These are phyloP conservation scores for Xerocomellus amylosporus DNA, from an alignment of 768 basidiomycete genomes.

Conservation along the genomic window DNA sequence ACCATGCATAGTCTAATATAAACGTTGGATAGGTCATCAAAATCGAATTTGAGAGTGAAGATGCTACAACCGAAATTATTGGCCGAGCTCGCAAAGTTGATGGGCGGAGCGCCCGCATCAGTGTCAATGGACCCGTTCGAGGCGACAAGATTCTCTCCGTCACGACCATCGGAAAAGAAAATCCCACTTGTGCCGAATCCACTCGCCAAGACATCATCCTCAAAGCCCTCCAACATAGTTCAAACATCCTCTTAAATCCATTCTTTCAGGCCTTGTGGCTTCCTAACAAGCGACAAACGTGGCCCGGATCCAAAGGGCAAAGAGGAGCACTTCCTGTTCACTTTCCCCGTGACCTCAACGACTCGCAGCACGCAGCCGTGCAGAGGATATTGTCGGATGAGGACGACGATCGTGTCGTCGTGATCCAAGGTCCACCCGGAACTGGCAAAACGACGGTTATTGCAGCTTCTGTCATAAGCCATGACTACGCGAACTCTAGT, in stretches of 20 bases:
- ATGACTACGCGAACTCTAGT: constrained; percentile 5
- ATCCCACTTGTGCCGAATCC: constrained; percentile 53
- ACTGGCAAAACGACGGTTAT: constrained; percentile 48
- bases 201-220: constrained; percentile 25
- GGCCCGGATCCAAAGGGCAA: constrained; percentile 9
- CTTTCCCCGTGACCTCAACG: constrained; percentile 16
- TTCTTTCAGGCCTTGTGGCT: constrained; percentile 32
- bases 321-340: not conserved
- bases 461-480: constrained; percentile 33
- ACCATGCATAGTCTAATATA: not conserved
- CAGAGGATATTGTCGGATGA: not conserved
- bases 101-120: constrained; percentile 40
- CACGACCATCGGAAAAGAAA: constrained; percentile 51
- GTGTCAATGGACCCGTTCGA: constrained; percentile 22
- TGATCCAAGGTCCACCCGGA: constrained; percentile 39
- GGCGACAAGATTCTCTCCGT: constrained; percentile 32
- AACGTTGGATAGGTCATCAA: constrained; percentile 14
- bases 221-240: constrained; percentile 13
- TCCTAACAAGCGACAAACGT: constrained; percentile 14
- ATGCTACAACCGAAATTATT: constrained; percentile 1
- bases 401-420: constrained; percentile 19
- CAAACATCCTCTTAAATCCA: constrained; percentile 17
- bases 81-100: constrained; percentile 24
- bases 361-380: constrained; percentile 31
- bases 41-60: constrained; percentile 16